Evolutionary conservation across 352 stramenopile genomes (phyloP).

Genomic region (Phytophthora nicotianae): DNA sequence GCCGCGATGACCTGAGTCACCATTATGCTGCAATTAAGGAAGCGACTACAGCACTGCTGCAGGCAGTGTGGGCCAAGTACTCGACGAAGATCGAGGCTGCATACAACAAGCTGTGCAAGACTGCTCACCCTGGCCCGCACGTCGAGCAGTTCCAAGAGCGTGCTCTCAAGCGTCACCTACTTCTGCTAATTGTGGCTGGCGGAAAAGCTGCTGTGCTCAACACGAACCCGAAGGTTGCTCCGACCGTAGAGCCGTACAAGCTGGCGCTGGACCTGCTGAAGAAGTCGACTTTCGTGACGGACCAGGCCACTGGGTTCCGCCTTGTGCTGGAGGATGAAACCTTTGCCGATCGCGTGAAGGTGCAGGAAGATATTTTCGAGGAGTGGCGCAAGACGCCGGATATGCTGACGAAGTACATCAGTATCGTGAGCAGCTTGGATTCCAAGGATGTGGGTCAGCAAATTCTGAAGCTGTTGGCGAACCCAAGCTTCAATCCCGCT

Average conservation of each 20-base stretch:
- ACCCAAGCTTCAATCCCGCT: conserved; percentile 76
- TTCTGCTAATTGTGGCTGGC: conserved; percentile 67
- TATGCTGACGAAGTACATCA: conserved; percentile 84
- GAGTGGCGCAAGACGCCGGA: conserved; percentile 76
- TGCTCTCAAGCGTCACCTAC: conserved; percentile 66
- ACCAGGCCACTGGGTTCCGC: conserved; percentile 68
- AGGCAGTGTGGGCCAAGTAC: conserved; percentile 75
- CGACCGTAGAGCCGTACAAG: conserved; percentile 49
- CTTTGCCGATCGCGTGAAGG: conserved; percentile 58
- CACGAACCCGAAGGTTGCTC: conserved; percentile 44
- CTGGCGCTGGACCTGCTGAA: conserved; percentile 65
- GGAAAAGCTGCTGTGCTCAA: conserved; percentile 51
- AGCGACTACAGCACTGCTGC: conserved; percentile 66
- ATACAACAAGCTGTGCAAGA: conserved; percentile 57
- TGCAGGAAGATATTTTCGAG: conserved; percentile 73
- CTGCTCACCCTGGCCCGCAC: conserved; percentile 54
- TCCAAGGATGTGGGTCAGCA: conserved; percentile 72
- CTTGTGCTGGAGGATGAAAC: conserved; percentile 66
- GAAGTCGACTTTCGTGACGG: conserved; percentile 71
- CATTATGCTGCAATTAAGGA: conserved; percentile 70
- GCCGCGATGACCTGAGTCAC: conserved; percentile 65
- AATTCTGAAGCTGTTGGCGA: conserved; percentile 65
- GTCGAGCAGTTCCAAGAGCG: conserved; percentile 79
- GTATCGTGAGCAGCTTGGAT: conserved; percentile 69
- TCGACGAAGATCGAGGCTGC: conserved; percentile 59